phyloP scores from a whole-genome alignment of 345 rosid genomes.

The Eutrema heterophyllum region DNA sequence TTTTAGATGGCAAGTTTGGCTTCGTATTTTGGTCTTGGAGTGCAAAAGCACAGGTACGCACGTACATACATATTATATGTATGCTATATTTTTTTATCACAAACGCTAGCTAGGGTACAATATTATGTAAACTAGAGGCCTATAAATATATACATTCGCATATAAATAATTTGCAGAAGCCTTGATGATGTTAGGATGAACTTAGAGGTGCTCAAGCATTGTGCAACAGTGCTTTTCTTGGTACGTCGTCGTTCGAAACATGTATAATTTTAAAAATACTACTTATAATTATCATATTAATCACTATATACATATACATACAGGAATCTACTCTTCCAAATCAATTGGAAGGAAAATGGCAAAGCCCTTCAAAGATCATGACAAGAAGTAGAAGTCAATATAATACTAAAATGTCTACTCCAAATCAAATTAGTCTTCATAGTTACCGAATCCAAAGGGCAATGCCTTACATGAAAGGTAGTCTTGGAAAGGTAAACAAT shows the following conservation, averaged over 20 bases:
- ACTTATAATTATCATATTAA: too few relatives aligned
- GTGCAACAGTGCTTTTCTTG: constrained; percentile 82
- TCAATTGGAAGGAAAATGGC: constrained; percentile 46
- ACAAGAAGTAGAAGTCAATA: constrained; percentile 59
- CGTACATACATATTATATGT: background rate
- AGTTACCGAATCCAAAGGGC: background rate
- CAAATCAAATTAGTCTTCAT: background rate
- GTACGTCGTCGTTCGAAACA: constrained; percentile 27
- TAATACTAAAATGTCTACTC: background rate
- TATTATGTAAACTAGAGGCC: background rate
- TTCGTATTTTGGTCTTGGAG: constrained; percentile 78
- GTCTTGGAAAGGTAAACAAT: background rate
- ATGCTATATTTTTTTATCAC: background rate
- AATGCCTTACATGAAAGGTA: background rate
- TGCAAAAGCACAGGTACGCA: constrained; percentile 68
- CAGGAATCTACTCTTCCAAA: constrained; percentile 79
- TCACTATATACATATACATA: background rate
- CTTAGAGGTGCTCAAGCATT: constrained; percentile 74
- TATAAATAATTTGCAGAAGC: constrained; percentile 40
- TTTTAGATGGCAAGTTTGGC: constrained; percentile 86
- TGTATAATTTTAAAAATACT: too few relatives aligned
- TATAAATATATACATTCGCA: background rate
- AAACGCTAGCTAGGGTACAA: background rate
- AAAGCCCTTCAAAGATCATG: constrained; percentile 34
- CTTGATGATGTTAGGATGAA: constrained; percentile 88